Evolutionary conservation across 257 asterid species (phyloP), one percentile per base, ranked within the genome.

Genomic region (Avicennia marina): DNA sequence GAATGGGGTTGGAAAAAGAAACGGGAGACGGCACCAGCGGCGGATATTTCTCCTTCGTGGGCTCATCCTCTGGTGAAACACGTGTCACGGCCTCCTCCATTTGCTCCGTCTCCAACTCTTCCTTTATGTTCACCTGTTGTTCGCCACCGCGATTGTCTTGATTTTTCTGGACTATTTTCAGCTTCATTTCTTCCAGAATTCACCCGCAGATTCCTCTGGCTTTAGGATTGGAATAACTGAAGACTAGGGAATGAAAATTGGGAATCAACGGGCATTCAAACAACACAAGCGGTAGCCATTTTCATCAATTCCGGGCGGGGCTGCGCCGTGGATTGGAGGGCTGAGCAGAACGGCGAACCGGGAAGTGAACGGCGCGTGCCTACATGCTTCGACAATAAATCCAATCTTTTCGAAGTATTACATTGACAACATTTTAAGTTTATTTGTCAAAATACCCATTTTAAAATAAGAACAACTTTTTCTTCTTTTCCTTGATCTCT

Each of bases 91-190:
- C 48, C 10, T 50, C 63, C 64, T 60, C 79, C 75, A 19, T 43
- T 36, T 54, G 32, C 49, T 41, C 74, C 36, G 11, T 15, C 53
- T 69, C 68, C 58, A 13, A 1, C 42, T 55, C 68, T 45, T 80
- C 81, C 47, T 56, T 47, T 66, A 49, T 72, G 71, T 57, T 60
- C 58, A 5, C 46, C 20, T 8, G 58, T 27, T 63, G 67, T 15
- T 78, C 81, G 44, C 29, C 68, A 19, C 20, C 41, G 39, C 61
- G 68, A 47, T 31, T 72, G 56, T 81, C 84, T 44, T 75, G 87
- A 76, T 79, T 78, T 53, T 66, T 91, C 68, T 81, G 84, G 49
- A 83, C 81, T 63, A 79, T 78, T 71, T 70, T 87, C 53, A 81
- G 82, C 62, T 76, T 86, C 94, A 86, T 73, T 74, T 66, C 70